Evolutionary conservation across 345 rosid species (phyloP).

Genomic region (Psidium guajava): DNA sequence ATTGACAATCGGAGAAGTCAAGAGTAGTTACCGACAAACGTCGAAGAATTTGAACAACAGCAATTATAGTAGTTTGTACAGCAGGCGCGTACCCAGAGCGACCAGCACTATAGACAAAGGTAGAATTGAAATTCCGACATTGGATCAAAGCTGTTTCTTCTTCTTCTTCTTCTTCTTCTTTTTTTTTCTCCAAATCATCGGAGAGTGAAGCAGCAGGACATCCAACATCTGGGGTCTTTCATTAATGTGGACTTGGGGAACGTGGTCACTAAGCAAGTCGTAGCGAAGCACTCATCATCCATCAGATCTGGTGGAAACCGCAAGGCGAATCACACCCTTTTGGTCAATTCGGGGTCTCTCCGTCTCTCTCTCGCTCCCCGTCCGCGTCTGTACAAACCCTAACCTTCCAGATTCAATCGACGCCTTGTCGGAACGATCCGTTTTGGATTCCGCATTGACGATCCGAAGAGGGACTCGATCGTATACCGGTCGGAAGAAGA

Average conservation of each 20-base stretch:
- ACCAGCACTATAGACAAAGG: background rate
- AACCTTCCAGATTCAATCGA: background rate
- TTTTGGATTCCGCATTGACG: background rate
- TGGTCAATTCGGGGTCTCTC: background rate
- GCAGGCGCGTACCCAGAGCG: rapidly evolving
- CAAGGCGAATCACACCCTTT: background rate
- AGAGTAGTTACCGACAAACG: rapidly evolving
- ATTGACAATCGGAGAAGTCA: background rate
- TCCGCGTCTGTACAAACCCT: background rate
- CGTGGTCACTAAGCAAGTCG: background rate
- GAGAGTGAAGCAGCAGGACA: background rate
- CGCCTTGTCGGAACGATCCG: background rate
- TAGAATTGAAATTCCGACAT: background rate
- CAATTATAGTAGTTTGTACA: rapidly evolving
- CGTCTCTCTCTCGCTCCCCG: background rate
- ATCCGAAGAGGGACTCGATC: background rate
- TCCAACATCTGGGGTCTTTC: background rate
- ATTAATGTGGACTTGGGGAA: background rate
- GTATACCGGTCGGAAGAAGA: background rate
- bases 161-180: no score
- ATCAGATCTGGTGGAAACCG: background rate
- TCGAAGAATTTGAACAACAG: background rate
- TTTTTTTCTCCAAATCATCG: background rate
- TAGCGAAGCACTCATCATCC: background rate
- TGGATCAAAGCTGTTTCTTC: background rate